These are phyloP conservation scores for Auriscalpium vulgare DNA, from an alignment of 768 basidiomycete species.

Conservation along the genomic window DNA sequence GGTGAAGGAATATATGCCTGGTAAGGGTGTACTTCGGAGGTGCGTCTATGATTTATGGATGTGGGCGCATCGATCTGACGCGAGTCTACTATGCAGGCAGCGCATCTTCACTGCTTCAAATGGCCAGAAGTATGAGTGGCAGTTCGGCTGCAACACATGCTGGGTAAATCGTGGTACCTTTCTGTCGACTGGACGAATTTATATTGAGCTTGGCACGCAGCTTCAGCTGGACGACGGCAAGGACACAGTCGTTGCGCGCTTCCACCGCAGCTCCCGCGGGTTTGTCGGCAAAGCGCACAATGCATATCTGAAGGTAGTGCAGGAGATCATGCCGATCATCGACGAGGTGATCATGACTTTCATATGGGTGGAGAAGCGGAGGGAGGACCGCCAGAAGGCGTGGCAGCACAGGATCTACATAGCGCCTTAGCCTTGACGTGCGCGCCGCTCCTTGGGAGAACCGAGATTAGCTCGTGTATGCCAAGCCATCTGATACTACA, in stretches of 20 bases:
- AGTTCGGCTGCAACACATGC: background rate
- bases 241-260: background rate
- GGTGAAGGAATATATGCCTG: background rate
- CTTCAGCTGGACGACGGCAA: background rate
- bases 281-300: background rate
- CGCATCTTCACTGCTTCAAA: background rate
- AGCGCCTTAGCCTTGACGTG: background rate
- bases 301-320: background rate
- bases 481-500: too few species aligned
- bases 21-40: background rate
- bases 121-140: background rate
- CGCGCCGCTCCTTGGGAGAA: too few species aligned
- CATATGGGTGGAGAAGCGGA: background rate
- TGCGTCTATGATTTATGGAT: background rate
- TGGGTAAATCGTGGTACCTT: background rate
- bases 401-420: background rate
- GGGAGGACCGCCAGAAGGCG: background rate
- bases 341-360: background rate
- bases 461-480: too few species aligned
- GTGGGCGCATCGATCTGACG: background rate
- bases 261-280: background rate
- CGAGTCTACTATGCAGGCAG: background rate
- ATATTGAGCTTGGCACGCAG: conserved; percentile 1
- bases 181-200: background rate
- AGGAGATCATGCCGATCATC: background rate